phyloP scores from a whole-genome alignment of 108 stramenopile genomes.

The Phaeodactylum tricornutum region DNA sequence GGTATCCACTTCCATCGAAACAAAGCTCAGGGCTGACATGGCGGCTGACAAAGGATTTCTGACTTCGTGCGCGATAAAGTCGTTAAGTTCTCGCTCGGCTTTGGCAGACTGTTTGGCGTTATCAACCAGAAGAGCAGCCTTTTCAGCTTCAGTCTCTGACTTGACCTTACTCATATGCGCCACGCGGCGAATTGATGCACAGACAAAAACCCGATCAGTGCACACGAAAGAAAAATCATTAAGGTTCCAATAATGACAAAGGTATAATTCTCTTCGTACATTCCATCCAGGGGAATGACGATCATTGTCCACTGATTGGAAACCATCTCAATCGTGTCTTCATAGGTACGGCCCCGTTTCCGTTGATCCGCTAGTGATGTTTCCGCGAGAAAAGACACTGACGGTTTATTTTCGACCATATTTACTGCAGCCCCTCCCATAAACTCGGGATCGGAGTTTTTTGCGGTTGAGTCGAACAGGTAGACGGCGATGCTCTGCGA shows the following conservation, averaged over 20 bases:
- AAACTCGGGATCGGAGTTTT: neutral
- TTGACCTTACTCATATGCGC: slow-evolving; percentile 9
- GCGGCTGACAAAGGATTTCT: slow-evolving; percentile 47
- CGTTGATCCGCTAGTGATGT: neutral
- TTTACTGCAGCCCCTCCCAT: neutral
- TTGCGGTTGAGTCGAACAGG: slow-evolving; percentile 4
- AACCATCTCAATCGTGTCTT: slow-evolving; percentile 12
- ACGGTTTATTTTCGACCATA: neutral
- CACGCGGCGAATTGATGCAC: no score
- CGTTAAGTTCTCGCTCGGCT: slow-evolving; percentile 41
- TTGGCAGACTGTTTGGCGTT: slow-evolving; percentile 29
- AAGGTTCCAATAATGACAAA: slow-evolving; percentile 18
- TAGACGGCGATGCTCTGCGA: slow-evolving; percentile 6
- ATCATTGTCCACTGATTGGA: slow-evolving; percentile 27
- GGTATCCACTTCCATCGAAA: slow-evolving; percentile 16
- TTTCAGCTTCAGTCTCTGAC: slow-evolving; percentile 25
- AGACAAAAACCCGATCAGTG: no score
- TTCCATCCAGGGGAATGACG: slow-evolving; percentile 11
- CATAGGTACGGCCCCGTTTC: neutral
- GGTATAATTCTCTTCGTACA: neutral
- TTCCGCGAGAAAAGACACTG: neutral
- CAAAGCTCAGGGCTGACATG: slow-evolving; percentile 35
- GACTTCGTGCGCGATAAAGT: slow-evolving; percentile 40
- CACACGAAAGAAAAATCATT: slow-evolving; percentile 18
- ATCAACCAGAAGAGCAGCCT: slow-evolving; percentile 28